A percentile compares a stretch with the other conserved stretches of the same genome.
Evolutionary conservation across 2,329 filamentous ascomycete species (phyloP).

Genomic region (Onygenales sp.): DNA sequence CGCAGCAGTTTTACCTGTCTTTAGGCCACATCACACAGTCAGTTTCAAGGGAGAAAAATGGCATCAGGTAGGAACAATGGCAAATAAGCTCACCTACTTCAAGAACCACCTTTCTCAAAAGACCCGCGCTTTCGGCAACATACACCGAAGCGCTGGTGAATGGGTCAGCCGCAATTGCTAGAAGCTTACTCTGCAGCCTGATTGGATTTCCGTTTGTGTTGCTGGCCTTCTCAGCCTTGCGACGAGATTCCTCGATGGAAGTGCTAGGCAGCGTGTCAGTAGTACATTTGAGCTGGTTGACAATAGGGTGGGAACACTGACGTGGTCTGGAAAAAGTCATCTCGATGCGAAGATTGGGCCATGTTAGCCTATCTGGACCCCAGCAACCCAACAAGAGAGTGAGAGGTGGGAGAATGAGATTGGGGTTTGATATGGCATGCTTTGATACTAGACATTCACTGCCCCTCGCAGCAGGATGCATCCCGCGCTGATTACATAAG

Average conservation of each 20-base stretch:
- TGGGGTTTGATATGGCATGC: background rate
- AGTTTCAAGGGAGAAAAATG: slow-evolving; percentile 7
- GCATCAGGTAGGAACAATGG: background rate
- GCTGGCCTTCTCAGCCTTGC: slow-evolving; percentile 63
- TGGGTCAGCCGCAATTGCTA: slow-evolving; percentile 63
- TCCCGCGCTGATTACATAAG: background rate
- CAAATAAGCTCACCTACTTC: slow-evolving; percentile 52
- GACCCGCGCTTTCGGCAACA: slow-evolving; percentile 79
- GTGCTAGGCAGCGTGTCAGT: slow-evolving; percentile 31
- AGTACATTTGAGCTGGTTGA: slow-evolving; percentile 3
- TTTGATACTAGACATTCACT: background rate
- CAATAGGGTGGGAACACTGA: slow-evolving; percentile 35
- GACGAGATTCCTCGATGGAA: slow-evolving; percentile 39
- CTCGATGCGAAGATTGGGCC: slow-evolving; percentile 62
- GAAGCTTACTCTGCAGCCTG: slow-evolving; percentile 71
- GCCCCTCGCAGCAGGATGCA: background rate
- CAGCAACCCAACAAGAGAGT: background rate
- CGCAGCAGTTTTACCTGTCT: slow-evolving; percentile 37
- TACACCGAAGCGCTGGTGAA: slow-evolving; percentile 54
- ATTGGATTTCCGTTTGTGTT: slow-evolving; percentile 81
- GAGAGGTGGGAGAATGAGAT: background rate
- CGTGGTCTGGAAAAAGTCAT: slow-evolving; percentile 91
- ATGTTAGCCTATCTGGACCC: slow-evolving; percentile 24
- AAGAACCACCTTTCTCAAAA: slow-evolving; percentile 61
- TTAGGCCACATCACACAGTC: slow-evolving; percentile 3